phyloP scores from a whole-genome alignment of 75 land plant species.

The Pinus albicaulis region DNA sequence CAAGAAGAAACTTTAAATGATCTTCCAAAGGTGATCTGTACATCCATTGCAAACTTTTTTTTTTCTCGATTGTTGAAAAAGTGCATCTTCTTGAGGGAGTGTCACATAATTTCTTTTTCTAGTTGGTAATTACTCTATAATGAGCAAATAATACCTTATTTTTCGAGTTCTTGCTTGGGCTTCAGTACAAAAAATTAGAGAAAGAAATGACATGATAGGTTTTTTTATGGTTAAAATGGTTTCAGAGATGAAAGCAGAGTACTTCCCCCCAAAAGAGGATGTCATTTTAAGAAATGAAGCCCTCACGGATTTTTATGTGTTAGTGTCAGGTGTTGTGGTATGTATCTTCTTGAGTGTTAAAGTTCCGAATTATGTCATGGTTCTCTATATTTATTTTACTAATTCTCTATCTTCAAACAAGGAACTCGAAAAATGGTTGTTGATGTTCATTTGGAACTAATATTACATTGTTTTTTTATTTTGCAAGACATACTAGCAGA shows the following conservation, averaged over 20 bases:
- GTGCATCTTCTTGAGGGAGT: too few species aligned
- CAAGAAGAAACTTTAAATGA: too few species aligned
- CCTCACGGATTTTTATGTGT: conserved; percentile 61
- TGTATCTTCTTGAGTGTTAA: neutral
- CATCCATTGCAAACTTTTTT: too few species aligned
- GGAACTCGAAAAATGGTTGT: neutral
- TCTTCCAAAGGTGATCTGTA: too few species aligned
- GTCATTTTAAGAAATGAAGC: conserved; percentile 65
- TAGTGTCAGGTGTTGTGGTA: conserved; percentile 58
- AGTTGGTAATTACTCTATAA: too few species aligned
- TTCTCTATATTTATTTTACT: too few species aligned
- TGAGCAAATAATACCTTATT: too few species aligned
- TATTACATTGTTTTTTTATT: neutral
- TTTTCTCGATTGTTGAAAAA: too few species aligned
- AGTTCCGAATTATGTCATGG: too few species aligned
- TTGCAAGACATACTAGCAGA: conserved; percentile 42
- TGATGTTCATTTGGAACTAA: neutral
- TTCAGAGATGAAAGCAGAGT: conserved; percentile 67
- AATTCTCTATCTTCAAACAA: neutral
- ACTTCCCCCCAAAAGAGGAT: conserved; percentile 54
- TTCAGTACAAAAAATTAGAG: neutral
- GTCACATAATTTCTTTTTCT: too few species aligned
- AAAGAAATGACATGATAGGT: neutral
- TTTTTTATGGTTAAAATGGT: conserved; percentile 21
- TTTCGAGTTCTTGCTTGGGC: too few species aligned